Evolutionary conservation across 2,329 filamentous ascomycete genomes (phyloP), one percentile per base, ranked within the genome.

Genomic region (Didymella pomorum): DNA sequence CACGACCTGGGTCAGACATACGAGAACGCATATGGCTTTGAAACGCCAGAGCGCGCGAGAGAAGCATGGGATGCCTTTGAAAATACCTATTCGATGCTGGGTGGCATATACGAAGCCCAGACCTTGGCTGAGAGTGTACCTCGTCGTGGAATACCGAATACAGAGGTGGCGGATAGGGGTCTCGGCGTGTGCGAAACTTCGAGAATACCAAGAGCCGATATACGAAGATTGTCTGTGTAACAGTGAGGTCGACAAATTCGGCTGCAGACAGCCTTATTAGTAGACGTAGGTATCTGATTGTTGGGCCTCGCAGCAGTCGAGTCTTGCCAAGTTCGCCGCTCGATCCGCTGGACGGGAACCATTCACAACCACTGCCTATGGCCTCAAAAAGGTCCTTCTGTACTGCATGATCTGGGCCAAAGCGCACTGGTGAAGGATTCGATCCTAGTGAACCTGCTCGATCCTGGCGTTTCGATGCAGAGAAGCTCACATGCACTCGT

Each of bases 201-300:
- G 14, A 4, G 21, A 28, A 12, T 11, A 14, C 43, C 14, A 52
- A 29, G 35, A 11, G 16, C 43, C 14, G 39, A 48, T 14, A 18
- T 11, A 28, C 20, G 35, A 35, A 33, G 20, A 50, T 50, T 29
- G 21, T 46, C 26, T 47, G 7, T 20, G 5, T 42, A 16, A 57
- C 16, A 6, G 5, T 9, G 12, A 31, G 33, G 26, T 28, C 26
- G 26, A 35, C 31, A 51, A 12, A 3, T 10, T 33, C 42, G 28
- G 48, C 18, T 41, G 18, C n/a, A n/a, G 11, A 26, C 43, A 52
- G 48, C 43, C 55, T 48, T 52, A 48, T 57, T 28, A 57, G 52
- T 18, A 33, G 16, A 16, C 7, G 25, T 11, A 20, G 23, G 33
- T 23, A 18, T 28, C 18, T 4, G 20, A 28, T 10, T 42, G 11